Percentiles rank a stretch among this genome's conserved stretches.
Conservation (phyloP, 2,329 filamentous ascomycete genomes). For the Neurospora crassa region DNA sequence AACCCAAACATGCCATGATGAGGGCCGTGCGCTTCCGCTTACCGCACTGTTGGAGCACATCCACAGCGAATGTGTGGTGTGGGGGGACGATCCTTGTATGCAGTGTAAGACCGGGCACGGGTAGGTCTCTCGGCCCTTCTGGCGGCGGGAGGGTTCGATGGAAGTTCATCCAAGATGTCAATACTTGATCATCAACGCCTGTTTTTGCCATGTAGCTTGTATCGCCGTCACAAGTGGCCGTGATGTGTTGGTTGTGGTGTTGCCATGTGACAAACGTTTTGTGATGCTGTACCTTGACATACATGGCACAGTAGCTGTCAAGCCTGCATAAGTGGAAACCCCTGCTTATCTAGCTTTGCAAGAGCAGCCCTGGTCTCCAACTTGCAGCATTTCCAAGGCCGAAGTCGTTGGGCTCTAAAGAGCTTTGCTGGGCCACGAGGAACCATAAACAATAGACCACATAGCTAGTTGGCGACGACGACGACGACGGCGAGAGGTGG, state of each 20-base stretch:
- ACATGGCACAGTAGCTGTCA: background rate
- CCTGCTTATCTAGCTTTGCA: background rate
- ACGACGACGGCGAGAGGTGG: background rate
- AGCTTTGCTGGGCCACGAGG: background rate
- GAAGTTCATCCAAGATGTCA: background rate
- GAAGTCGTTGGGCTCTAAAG: too few relatives aligned
- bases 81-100: background rate
- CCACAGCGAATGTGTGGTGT: background rate
- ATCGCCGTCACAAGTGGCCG: background rate
- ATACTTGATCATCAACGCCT: background rate
- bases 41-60: background rate
- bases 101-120: background rate
- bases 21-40: background rate
- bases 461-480: background rate
- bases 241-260: background rate
- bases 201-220: background rate
- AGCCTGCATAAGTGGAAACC: background rate
- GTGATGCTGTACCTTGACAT: background rate
- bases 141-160: background rate
- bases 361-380: background rate
- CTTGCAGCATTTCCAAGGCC: background rate
- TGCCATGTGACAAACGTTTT: background rate
- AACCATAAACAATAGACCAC: background rate
- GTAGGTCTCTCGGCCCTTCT: background rate
- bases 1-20: background rate